These are phyloP conservation scores for Cyclanthera cordifolia DNA, from an alignment of 306 rosid species.

Conservation along the genomic window DNA sequence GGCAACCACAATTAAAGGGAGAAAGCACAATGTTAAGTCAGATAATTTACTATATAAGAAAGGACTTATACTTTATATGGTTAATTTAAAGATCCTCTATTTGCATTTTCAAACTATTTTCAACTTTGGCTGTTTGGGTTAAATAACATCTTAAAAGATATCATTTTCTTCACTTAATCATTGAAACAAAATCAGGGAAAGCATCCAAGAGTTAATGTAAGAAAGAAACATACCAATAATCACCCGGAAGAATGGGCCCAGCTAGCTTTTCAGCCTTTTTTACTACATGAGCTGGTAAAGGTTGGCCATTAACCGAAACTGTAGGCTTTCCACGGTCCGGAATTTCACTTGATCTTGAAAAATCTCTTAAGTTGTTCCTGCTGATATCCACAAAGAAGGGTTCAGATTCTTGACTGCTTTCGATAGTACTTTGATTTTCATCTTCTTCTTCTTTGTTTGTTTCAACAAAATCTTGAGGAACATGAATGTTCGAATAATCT, in stretches of 20 bases:
- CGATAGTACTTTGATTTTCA: slow-evolving; percentile 16
- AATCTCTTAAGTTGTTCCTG: slow-evolving; percentile 24
- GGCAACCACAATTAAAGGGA: slow-evolving; percentile 1
- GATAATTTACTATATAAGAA: not conserved
- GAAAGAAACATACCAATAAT: slow-evolving; percentile 30
- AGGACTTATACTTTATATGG: not conserved
- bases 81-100: not conserved
- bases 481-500: slow-evolving; percentile 21
- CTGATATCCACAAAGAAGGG: slow-evolving; percentile 19
- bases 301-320: slow-evolving; percentile 34
- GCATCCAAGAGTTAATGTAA: not conserved
- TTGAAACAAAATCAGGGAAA: not conserved
- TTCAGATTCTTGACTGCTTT: slow-evolving; percentile 16
- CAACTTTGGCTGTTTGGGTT: not conserved
- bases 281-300: slow-evolving; percentile 19
- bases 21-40: not conserved
- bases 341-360: slow-evolving; percentile 22
- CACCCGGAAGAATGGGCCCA: slow-evolving; percentile 37
- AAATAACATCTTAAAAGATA: not conserved
- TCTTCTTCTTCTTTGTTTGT: slow-evolving; percentile 22
- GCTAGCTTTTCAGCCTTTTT: slow-evolving; percentile 39
- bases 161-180: not conserved
- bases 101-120: not conserved
- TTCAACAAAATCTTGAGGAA: slow-evolving; percentile 29
- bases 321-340: slow-evolving; percentile 19